Percentiles rank a stretch among this genome's conserved stretches.
phyloP scores from a whole-genome alignment of 2,329 filamentous ascomycete species.

The Fusarium illudens region DNA sequence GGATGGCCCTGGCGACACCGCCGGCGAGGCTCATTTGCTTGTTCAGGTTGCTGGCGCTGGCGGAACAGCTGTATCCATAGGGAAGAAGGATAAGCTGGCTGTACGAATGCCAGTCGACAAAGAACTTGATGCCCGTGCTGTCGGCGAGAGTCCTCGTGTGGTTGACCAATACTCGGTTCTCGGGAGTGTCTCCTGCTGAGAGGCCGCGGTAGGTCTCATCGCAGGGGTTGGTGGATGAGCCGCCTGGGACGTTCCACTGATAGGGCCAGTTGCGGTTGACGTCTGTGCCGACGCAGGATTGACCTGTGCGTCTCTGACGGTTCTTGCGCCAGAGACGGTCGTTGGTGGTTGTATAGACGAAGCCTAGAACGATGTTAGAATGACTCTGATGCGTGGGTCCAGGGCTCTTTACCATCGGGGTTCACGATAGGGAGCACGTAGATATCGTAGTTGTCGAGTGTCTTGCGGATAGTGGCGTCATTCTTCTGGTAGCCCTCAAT shows the following conservation, averaged over 20 bases:
- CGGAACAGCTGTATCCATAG: conserved; percentile 68
- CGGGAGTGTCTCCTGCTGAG: conserved; percentile 55
- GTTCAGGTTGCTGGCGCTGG: conserved; percentile 54
- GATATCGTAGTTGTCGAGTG: conserved; percentile 70
- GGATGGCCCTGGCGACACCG: conserved; percentile 61
- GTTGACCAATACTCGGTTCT: conserved; percentile 58
- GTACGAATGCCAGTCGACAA: conserved; percentile 73
- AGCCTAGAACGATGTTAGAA: conserved; percentile 52
- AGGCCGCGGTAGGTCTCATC: conserved; percentile 57
- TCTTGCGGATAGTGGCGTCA: conserved; percentile 11
- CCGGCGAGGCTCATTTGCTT: conserved; percentile 59
- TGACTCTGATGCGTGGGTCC: rapidly evolving
- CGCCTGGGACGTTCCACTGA: conserved; percentile 59
- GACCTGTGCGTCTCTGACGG: conserved; percentile 52
- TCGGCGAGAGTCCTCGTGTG: conserved; percentile 47
- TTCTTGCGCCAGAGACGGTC: conserved; percentile 72
- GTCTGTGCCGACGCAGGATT: conserved; percentile 60
- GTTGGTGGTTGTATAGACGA: conserved; percentile 54
- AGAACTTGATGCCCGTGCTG: conserved; percentile 61
- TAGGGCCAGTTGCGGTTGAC: conserved; percentile 70
- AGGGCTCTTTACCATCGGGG: conserved; percentile 58
- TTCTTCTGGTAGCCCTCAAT: conserved; percentile 34
- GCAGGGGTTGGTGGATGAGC: conserved; percentile 62
- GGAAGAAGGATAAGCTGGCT: conserved; percentile 65
- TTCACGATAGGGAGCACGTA: conserved; percentile 72